Evolutionary conservation across 1,284 basidiomycete species (phyloP), one percentile per base, ranked within the genome.

Genomic region (Cryptococcus sp.): DNA sequence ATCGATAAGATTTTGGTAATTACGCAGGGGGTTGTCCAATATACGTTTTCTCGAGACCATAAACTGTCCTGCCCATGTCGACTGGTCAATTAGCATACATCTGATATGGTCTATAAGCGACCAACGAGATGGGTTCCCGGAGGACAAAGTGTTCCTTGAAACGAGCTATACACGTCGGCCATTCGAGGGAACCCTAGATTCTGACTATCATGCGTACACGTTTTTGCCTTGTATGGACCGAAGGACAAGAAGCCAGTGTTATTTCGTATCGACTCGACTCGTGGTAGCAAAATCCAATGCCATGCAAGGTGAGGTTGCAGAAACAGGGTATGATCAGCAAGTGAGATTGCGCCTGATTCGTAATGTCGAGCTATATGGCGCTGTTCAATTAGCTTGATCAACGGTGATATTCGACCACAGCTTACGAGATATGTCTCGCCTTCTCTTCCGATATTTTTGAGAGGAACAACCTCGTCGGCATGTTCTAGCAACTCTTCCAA

Each of bases 61-160:
- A 50, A 73, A 73, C 50, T 73, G 70, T 9, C 70, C 70, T 16
- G 70, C 70, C 64, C 67, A 73, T 9, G 70, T 70, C 2, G 62
- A 57, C 66, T 69, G 18, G 16, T 16, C 18, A 42, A 14, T 16
- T 18, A 34, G 11, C 24, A 14, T 1, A 36, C 13, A 47, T 10
- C 10, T 24, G 28, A 39, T 13, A 31, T 28, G 5, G 28, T 4
- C 14, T 14, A 25, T 21, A 10, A 2, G 32, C 3, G 18, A 58
- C 60, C 49, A 36, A 60, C 59, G 7, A 56, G 51, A 2, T 54
- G 45, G 1, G 59, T 45, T 19, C 53, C 51, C 1, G 63, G 61
- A 13, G 68, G 65, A 52, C 58, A 64, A 4, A 66, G 48, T 19
- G 65, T 60, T 4, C 48, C 44, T 44, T 59, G 44, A 47, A 70